These are phyloP conservation scores for Diaporthe caulivora DNA, from an alignment of 2,329 filamentous ascomycete genomes.

Conservation along the genomic window DNA sequence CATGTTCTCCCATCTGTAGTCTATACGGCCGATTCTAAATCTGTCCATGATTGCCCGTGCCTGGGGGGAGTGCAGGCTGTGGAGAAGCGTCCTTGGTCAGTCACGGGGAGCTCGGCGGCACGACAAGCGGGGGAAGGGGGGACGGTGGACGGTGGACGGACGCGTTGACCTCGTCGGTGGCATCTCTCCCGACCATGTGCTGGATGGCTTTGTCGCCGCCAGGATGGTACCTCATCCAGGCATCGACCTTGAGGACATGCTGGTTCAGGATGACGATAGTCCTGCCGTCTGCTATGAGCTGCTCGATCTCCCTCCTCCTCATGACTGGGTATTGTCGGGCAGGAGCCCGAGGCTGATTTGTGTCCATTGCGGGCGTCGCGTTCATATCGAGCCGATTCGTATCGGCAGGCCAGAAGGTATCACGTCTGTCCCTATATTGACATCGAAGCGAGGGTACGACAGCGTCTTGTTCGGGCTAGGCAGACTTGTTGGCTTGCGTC, in stretches of 20 bases:
- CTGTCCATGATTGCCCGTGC: slow-evolving; percentile 81
- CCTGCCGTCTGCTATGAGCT: slow-evolving; percentile 83
- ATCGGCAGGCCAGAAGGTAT: background rate
- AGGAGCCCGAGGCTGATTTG: slow-evolving; percentile 16
- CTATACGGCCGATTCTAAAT: slow-evolving; percentile 86
- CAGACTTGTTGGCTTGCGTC: background rate
- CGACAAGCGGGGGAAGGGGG: background rate
- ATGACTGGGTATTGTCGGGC: slow-evolving; percentile 52
- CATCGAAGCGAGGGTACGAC: slow-evolving; percentile 11
- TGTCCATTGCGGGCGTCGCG: slow-evolving; percentile 34
- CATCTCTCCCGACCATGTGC: slow-evolving; percentile 95
- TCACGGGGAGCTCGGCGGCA: background rate
- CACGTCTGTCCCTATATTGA: background rate
- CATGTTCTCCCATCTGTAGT: slow-evolving; percentile 89
- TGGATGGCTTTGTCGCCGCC: slow-evolving; percentile 91
- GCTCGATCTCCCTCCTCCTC: slow-evolving; percentile 74
- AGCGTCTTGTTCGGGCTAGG: background rate
- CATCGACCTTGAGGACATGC: slow-evolving; percentile 87
- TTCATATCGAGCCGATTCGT: background rate
- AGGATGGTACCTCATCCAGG: slow-evolving; percentile 90
- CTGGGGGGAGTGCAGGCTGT: slow-evolving; percentile 84
- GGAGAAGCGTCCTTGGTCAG: slow-evolving; percentile 25
- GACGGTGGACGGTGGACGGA: slow-evolving; percentile 73
- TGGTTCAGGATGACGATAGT: slow-evolving; percentile 85
- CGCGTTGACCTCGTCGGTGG: slow-evolving; percentile 93